A percentile compares a stretch with the other conserved stretches of the same genome.
Conservation (phyloP, 2,329 filamentous ascomycete genomes). For the Fonsecaea erecta region DNA sequence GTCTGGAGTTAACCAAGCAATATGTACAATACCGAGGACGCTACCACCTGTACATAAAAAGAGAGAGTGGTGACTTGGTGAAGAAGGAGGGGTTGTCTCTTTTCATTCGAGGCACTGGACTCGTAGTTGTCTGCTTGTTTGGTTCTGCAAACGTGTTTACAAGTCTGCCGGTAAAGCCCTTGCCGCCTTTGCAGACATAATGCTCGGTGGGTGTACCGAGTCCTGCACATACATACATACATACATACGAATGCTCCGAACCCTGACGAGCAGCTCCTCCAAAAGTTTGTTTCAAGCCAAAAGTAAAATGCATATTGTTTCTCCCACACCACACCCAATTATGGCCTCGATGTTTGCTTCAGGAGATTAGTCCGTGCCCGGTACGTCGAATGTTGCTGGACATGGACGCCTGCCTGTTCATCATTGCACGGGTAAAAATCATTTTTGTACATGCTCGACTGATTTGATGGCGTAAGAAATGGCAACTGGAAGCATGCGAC, state of each 20-base stretch:
- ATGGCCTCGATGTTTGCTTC: background rate
- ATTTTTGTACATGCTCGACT: background rate
- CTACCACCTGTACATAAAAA: too few species aligned
- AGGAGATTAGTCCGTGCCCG: background rate
- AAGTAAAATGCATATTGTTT: background rate
- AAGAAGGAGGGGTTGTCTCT: too few species aligned
- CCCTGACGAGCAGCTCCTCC: background rate
- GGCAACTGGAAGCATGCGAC: background rate
- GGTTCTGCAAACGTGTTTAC: too few species aligned
- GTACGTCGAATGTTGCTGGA: background rate
- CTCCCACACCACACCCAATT: background rate
- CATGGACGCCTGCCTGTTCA: background rate
- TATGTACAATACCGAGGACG: too few species aligned
- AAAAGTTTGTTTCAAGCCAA: slow-evolving; percentile 1
- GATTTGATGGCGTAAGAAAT: background rate
- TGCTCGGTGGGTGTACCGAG: too few species aligned
- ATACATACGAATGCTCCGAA: background rate
- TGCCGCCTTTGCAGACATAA: too few species aligned
- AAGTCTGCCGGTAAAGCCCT: too few species aligned
- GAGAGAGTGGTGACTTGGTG: too few species aligned
- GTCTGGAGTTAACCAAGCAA: background rate
- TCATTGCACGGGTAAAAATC: background rate
- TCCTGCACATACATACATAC: background rate
- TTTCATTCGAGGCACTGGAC: too few species aligned
- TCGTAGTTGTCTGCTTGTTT: too few species aligned